Percentiles rank a stretch among this genome's conserved stretches.
phyloP scores from a whole-genome alignment of 768 basidiomycete species.

The Lactifluus hygrophoroides region DNA sequence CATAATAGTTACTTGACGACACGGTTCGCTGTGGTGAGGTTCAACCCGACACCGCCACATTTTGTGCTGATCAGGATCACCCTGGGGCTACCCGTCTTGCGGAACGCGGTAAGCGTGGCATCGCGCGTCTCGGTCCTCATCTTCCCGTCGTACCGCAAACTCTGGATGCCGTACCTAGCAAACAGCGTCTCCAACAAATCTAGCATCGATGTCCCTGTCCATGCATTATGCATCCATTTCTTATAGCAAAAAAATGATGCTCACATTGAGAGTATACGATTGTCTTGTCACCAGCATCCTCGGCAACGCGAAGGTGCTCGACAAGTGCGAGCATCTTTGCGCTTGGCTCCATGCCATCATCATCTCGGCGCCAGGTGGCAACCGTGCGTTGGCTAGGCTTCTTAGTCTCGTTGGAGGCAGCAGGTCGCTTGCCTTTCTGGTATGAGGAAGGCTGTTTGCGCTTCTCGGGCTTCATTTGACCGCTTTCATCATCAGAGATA shows the following conservation, averaged over 20 bases:
- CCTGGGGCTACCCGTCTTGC: conserved; percentile 45
- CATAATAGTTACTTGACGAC: conserved; percentile 68
- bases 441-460: not conserved
- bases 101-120: conserved; percentile 43
- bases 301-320: conserved; percentile 49
- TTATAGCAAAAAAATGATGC: not conserved
- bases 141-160: conserved; percentile 57
- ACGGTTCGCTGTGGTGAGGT: conserved; percentile 59
- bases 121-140: conserved; percentile 52
- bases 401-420: conserved; percentile 12
- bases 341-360: conserved; percentile 55
- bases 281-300: conserved; percentile 54
- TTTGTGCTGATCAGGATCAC: conserved; percentile 62
- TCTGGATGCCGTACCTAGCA: conserved; percentile 48
- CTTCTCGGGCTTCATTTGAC: not conserved
- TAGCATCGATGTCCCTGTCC: conserved; percentile 63
- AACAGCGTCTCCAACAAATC: conserved; percentile 56
- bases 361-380: conserved; percentile 49
- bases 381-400: conserved; percentile 27
- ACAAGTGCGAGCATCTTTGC: conserved; percentile 59
- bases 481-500: not conserved
- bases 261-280: conserved; percentile 66
- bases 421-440: conserved; percentile 25
- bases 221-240: not conserved
- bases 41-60: conserved; percentile 61